phyloP scores from a whole-genome alignment of 257 asterid species.

The Capsicum chinense region DNA sequence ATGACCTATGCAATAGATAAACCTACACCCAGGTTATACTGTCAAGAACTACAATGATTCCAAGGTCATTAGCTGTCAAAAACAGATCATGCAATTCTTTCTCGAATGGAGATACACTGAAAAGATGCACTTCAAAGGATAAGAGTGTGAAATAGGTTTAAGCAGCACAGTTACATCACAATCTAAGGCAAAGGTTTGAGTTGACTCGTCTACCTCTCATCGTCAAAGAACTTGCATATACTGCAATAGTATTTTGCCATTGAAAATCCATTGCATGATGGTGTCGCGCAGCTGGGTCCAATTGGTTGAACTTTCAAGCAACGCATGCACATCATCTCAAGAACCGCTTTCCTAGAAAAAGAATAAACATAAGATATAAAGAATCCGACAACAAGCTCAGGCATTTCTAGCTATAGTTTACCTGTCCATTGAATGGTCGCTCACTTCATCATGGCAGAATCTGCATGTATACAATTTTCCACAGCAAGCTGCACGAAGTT shows the following conservation, averaged over 20 bases:
- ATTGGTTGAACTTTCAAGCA: conserved; percentile 53
- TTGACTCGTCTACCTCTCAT: conserved; percentile 47
- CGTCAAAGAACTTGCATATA: conserved; percentile 56
- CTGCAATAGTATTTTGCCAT: conserved; percentile 55
- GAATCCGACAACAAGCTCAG: not conserved
- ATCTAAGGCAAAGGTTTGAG: conserved; percentile 8
- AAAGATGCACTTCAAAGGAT: not conserved
- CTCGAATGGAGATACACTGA: not conserved
- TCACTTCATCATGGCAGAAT: conserved; percentile 56
- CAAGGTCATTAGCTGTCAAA: not conserved
- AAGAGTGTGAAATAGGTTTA: not conserved
- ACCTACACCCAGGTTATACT: not conserved
- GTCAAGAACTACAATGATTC: not conserved
- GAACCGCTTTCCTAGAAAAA: conserved; percentile 46
- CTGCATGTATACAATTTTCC: conserved; percentile 52
- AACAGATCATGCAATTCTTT: not conserved
- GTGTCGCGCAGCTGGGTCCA: conserved; percentile 52
- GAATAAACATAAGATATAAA: conserved; percentile 15
- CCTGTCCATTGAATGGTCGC: conserved; percentile 55
- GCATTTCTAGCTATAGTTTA: conserved; percentile 26
- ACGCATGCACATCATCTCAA: conserved; percentile 56
- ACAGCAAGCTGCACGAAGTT: conserved; percentile 55
- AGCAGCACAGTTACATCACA: conserved; percentile 2
- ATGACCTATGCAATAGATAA: not conserved
- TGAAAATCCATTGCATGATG: conserved; percentile 53